phyloP scores from a whole-genome alignment of 345 rosid species.

The Bruguiera parviflora region DNA sequence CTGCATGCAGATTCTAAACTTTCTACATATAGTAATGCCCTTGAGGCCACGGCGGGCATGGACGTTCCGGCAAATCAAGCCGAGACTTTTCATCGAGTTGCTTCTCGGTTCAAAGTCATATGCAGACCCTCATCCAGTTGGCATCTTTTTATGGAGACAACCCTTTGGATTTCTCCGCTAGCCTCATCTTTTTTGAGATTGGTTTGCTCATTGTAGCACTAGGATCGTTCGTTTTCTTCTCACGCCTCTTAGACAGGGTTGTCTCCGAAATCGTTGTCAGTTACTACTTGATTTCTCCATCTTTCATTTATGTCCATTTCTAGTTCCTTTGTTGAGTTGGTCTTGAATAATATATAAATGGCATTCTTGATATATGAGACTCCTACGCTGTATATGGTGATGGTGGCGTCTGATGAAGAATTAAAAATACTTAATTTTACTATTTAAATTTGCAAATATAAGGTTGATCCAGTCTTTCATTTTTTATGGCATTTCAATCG shows the following conservation, averaged over 20 bases:
- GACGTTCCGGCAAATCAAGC: neutral
- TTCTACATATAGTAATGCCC: too few species aligned
- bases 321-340: neutral
- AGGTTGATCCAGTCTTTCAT: too few species aligned
- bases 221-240: constrained; percentile 46
- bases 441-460: too few species aligned
- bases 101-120: constrained; percentile 4
- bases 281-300: neutral
- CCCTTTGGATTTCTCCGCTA: constrained; percentile 38
- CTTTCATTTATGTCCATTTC: too few species aligned
- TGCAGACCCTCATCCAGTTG: constrained; percentile 36
- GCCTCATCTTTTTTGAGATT: constrained; percentile 38
- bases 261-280: constrained; percentile 69
- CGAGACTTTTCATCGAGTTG: neutral
- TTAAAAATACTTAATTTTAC: too few species aligned
- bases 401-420: too few species aligned
- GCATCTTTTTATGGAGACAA: constrained; percentile 45
- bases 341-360: neutral
- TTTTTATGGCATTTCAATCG: too few species aligned
- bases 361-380: too few species aligned
- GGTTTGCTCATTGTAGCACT: constrained; percentile 37
- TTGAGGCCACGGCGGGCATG: neutral
- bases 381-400: too few species aligned
- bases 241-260: constrained; percentile 59
- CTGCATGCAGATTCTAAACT: neutral